Evolutionary conservation across 768 basidiomycete genomes (phyloP).

Genomic region (Suillus tomentosus): DNA sequence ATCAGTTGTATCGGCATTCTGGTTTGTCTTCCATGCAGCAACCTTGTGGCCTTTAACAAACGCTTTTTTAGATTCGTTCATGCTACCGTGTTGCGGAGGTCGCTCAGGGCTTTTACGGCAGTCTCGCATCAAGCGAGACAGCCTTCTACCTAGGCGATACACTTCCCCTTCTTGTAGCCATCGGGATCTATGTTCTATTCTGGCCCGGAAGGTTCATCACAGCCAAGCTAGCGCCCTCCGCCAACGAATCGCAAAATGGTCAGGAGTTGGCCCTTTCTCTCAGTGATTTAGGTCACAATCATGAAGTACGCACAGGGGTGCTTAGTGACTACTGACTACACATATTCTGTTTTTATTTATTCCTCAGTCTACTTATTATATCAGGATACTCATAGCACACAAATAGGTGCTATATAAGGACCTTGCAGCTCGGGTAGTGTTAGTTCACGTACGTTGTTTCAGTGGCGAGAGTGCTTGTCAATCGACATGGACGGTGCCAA

Average conservation of each 20-base stretch:
- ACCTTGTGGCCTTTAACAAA: neutral
- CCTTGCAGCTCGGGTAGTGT: neutral
- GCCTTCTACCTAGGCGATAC: constrained; percentile 72
- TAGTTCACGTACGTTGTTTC: neutral
- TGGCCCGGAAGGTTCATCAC: constrained; percentile 66
- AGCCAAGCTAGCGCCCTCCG: neutral
- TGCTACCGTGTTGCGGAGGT: constrained; percentile 61
- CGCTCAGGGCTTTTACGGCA: constrained; percentile 61
- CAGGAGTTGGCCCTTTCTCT: neutral
- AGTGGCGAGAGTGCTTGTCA: neutral
- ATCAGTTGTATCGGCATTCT: constrained; percentile 65
- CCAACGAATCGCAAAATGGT: neutral
- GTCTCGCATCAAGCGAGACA: constrained; percentile 56
- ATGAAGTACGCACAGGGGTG: neutral
- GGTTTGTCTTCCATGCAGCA: constrained; percentile 38
- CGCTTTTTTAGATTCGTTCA: constrained; percentile 56
- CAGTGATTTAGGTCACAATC: too few relatives aligned
- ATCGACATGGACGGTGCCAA: too few relatives aligned
- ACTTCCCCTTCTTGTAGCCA: constrained; percentile 64
- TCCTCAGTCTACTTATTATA: neutral
- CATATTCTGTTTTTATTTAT: neutral
- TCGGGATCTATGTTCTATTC: constrained; percentile 54
- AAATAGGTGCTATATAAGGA: neutral
- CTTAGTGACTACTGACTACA: neutral
- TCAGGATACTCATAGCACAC: neutral